Percentiles rank a stretch among this genome's conserved stretches.
Conservation (phyloP, 495 filamentous ascomycete species). For the Aspergillus bertholletiae region DNA sequence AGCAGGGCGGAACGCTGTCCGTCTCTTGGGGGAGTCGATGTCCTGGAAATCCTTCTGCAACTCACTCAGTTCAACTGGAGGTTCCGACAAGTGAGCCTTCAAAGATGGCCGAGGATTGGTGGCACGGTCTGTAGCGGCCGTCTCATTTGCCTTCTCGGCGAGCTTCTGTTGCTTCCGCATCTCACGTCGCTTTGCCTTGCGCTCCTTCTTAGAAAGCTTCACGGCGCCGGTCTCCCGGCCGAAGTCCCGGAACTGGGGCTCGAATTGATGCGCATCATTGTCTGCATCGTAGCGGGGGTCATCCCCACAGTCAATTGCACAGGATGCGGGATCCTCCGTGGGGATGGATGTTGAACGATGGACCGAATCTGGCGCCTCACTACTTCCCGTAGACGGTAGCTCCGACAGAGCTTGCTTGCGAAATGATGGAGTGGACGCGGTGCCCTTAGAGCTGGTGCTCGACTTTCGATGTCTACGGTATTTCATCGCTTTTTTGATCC, state of each 20-base stretch:
- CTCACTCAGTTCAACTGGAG: conserved; percentile 8
- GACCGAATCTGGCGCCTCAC: conserved; percentile 22
- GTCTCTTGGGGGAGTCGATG: conserved; percentile 20
- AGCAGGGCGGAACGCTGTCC: conserved; percentile 42
- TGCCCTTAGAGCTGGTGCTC: conserved; percentile 65
- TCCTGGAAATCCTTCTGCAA: conserved; percentile 5
- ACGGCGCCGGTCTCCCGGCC: conserved; percentile 17
- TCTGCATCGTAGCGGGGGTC: conserved; percentile 34
- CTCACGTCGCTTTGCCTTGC: conserved; percentile 23
- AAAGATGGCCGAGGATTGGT: conserved; percentile 8
- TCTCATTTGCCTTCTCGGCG: conserved; percentile 24
- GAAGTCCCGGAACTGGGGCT: conserved; percentile 32
- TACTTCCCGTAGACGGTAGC: conserved; percentile 3
- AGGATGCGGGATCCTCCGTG: conserved; percentile 36
- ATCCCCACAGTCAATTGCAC: conserved; percentile 30
- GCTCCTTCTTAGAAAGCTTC: conserved; percentile 12
- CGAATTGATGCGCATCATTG: conserved; percentile 14
- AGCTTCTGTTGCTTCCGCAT: conserved; percentile 38
- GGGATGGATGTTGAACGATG: conserved; percentile 28
- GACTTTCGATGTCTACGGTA: conserved; percentile 68
- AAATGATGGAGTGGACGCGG: conserved; percentile 31
- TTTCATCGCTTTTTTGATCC: conserved; percentile 67
- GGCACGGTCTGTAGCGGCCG: neutral
- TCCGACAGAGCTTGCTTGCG: conserved; percentile 25
- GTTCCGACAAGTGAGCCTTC: conserved; percentile 5